Evolutionary conservation across 805 yeast species (phyloP).

Genomic region (Teunomyces lycoperdinae): DNA sequence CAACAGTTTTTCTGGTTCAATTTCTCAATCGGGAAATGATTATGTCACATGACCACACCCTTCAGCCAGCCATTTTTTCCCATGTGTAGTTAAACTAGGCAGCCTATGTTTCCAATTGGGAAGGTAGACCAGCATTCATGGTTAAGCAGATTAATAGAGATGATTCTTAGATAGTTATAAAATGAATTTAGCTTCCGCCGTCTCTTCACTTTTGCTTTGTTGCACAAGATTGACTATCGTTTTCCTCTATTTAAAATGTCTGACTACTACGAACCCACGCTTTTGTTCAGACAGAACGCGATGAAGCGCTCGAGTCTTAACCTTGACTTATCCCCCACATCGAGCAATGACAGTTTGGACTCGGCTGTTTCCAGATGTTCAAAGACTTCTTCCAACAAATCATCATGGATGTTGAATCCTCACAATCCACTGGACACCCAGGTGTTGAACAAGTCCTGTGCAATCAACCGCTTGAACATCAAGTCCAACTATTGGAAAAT

Average conservation of each 20-base stretch:
- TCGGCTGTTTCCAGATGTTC: neutral
- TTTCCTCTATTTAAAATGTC: constrained; percentile 13
- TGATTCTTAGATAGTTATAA: neutral
- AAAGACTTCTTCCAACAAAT: neutral
- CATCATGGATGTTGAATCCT: constrained; percentile 31
- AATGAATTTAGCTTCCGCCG: neutral
- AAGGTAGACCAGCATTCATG: neutral
- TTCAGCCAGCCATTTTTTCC: neutral
- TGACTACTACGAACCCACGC: constrained; percentile 40
- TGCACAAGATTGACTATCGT: neutral
- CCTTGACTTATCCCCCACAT: constrained; percentile 20
- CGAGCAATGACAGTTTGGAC: constrained; percentile 16
- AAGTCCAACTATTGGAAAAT: constrained; percentile 46
- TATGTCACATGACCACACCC: neutral
- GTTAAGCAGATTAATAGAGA: neutral
- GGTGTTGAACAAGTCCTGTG: constrained; percentile 42
- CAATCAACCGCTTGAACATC: constrained; percentile 38
- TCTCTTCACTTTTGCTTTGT: neutral
- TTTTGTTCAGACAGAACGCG: constrained; percentile 42
- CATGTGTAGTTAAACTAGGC: neutral
- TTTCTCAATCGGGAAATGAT: neutral
- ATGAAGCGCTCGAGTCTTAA: constrained; percentile 21
- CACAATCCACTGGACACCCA: constrained; percentile 25
- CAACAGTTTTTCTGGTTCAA: neutral
- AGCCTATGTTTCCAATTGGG: neutral